phyloP scores from a whole-genome alignment of 73 alveolate genomes.

The Symbiodinium pilosum region DNA sequence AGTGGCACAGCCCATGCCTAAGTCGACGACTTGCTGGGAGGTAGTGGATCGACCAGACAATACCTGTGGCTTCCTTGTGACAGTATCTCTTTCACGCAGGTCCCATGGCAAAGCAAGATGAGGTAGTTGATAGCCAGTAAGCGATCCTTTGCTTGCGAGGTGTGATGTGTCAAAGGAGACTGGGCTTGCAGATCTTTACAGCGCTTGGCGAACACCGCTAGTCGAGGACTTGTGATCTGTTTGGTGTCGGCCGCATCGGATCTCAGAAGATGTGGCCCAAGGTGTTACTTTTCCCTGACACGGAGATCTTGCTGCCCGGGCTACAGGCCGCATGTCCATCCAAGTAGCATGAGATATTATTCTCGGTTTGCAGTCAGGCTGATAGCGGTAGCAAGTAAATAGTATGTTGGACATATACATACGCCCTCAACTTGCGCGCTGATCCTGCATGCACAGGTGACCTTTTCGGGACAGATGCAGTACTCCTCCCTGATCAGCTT shows the following conservation, averaged over 20 bases:
- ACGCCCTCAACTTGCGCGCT: too few relatives aligned
- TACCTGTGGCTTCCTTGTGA: too few relatives aligned
- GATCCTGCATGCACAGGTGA: slow-evolving; percentile 18
- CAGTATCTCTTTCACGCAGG: too few relatives aligned
- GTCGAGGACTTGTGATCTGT: not conserved
- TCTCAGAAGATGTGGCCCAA: not conserved
- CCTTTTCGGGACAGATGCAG: slow-evolving; percentile 55
- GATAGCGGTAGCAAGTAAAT: too few relatives aligned
- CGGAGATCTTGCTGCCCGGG: slow-evolving; percentile 61
- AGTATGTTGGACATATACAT: not conserved
- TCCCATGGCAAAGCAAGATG: not conserved
- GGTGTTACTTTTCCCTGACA: slow-evolving; percentile 82
- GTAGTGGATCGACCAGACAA: too few relatives aligned
- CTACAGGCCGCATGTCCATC: slow-evolving; percentile 50
- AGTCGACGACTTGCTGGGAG: too few relatives aligned
- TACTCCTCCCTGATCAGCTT: slow-evolving; percentile 45
- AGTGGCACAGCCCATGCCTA: not conserved
- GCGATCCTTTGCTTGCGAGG: slow-evolving; percentile 29
- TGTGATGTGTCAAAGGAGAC: slow-evolving; percentile 80
- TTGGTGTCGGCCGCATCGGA: too few relatives aligned
- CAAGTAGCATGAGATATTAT: not conserved
- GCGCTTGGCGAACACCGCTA: slow-evolving; percentile 92
- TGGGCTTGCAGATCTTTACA: slow-evolving; percentile 62
- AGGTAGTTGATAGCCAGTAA: not conserved
- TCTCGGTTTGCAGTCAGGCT: too few relatives aligned